Conservation (phyloP, 352 stramenopile genomes). For the Phytophthora sansomeana region DNA sequence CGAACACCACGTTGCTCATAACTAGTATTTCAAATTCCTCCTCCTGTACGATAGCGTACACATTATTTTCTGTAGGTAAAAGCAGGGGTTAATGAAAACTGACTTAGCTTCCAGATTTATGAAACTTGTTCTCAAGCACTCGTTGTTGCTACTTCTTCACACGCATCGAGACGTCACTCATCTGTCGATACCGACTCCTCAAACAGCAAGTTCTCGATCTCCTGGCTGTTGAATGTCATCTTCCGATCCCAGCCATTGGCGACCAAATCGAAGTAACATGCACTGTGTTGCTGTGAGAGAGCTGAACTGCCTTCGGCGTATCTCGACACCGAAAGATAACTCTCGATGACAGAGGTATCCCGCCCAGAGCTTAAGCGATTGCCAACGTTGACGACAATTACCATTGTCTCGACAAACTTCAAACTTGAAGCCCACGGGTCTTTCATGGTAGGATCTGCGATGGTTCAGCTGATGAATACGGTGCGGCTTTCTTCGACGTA, state of each 20-base stretch:
- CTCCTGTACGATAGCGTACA: too few species aligned
- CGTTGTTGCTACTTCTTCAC: too few species aligned
- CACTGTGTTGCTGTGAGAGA: neutral
- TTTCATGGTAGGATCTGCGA: constrained; percentile 3
- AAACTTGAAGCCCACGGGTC: neutral
- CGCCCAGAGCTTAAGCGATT: neutral
- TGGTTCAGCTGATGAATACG: constrained; percentile 13
- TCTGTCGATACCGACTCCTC: neutral
- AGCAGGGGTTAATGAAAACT: too few species aligned
- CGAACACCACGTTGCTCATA: too few species aligned
- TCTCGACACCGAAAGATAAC: constrained; percentile 1
- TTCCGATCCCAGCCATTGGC: constrained; percentile 14
- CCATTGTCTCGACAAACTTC: constrained; percentile 11
- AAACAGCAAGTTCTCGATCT: constrained; percentile 19
- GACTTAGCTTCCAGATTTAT: too few species aligned
- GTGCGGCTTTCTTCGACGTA: constrained; percentile 4
- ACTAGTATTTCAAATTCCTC: too few species aligned
- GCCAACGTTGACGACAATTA: constrained; percentile 1
- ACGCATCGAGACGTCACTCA: too few species aligned
- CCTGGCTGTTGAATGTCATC: constrained; percentile 14
- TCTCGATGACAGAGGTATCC: constrained; percentile 7
- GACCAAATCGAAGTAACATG: neutral
- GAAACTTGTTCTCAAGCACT: too few species aligned
- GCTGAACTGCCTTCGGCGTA: neutral
- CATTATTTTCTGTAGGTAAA: too few species aligned